Evolutionary conservation across 345 rosid species (phyloP).

Genomic region (Citrus australasica): DNA sequence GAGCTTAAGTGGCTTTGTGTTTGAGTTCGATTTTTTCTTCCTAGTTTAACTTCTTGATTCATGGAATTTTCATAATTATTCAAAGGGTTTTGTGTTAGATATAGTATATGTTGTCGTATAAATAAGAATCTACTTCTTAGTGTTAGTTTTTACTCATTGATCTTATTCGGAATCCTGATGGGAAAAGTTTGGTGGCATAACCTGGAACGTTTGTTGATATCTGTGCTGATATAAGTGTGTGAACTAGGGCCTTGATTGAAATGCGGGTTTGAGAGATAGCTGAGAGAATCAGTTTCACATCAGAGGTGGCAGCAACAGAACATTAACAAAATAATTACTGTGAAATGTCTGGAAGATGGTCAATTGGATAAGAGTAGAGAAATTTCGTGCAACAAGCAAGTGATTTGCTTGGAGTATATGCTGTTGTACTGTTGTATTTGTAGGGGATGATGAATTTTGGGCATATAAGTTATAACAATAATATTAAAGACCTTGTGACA

Average conservation of each 20-base stretch:
- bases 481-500: neutral
- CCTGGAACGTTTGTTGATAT: neutral
- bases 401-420: neutral
- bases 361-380: neutral
- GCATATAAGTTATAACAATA: neutral
- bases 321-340: neutral
- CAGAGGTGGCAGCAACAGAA: neutral
- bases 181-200: neutral
- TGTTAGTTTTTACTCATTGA: neutral
- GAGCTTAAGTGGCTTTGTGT: neutral
- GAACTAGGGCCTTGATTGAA: neutral
- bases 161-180: neutral
- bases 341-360: neutral
- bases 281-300: neutral
- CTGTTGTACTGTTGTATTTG: neutral
- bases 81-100: neutral
- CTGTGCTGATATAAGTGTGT: neutral
- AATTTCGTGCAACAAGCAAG: neutral
- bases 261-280: neutral
- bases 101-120: neutral
- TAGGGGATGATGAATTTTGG: neutral
- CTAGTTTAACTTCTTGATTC: neutral
- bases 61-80: neutral
- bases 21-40: neutral
- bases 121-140: neutral